phyloP scores from a whole-genome alignment of 495 filamentous ascomycete species.

The Aspergillus olivimuriae region DNA sequence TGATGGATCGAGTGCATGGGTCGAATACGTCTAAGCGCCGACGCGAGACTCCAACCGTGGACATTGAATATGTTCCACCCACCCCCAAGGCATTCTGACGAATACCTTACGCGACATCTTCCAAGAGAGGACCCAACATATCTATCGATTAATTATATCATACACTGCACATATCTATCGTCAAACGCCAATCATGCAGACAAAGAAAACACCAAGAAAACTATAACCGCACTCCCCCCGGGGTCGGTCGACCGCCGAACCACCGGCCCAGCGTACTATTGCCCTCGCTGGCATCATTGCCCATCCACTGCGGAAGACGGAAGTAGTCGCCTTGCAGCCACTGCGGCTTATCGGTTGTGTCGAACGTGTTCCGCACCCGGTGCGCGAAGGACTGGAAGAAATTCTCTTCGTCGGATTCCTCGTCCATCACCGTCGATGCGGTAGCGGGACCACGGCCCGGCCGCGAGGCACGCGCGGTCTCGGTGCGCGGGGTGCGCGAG shows the following conservation, averaged over 20 bases:
- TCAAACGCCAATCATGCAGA: slow-evolving; percentile 27
- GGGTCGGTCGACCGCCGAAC: slow-evolving; percentile 50
- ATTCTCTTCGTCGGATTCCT: slow-evolving; percentile 64
- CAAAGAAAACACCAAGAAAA: neutral
- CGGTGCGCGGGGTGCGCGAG: slow-evolving; percentile 24
- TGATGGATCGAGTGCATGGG: too few species aligned
- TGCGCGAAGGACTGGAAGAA: slow-evolving; percentile 81
- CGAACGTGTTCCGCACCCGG: slow-evolving; percentile 84
- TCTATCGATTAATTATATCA: neutral
- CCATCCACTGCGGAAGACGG: slow-evolving; percentile 81
- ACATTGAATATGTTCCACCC: too few species aligned
- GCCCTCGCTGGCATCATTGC: slow-evolving; percentile 24
- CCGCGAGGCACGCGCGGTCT: slow-evolving; percentile 25
- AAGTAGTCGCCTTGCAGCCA: slow-evolving; percentile 69
- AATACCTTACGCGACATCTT: too few species aligned
- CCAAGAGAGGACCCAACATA: too few species aligned
- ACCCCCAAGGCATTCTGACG: too few species aligned
- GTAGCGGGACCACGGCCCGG: slow-evolving; percentile 20
- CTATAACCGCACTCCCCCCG: slow-evolving; percentile 40
- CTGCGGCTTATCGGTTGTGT: slow-evolving; percentile 71
- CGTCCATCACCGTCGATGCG: slow-evolving; percentile 33
- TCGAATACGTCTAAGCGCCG: too few species aligned
- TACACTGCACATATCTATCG: slow-evolving; percentile 8
- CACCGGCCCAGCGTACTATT: slow-evolving; percentile 37
- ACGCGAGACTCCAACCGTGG: too few species aligned